Base-by-base conservation (phyloP, 768 basidiomycete species). In the Lactifluus pinguis region DNA sequence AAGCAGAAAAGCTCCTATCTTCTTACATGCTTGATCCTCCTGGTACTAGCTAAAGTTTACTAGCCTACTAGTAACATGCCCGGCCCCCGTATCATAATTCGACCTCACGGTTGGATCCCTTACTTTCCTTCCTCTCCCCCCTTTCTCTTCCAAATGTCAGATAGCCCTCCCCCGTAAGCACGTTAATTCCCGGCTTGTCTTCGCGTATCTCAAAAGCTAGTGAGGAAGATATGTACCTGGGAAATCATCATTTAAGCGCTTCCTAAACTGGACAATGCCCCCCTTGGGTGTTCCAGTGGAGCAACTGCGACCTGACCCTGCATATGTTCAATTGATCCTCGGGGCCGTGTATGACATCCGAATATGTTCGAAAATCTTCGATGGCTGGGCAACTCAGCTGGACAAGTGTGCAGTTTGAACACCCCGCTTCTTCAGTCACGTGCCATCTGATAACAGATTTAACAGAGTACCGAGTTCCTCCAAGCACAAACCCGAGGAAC, bases 81-180 rank as follows among this genome's bases (percentile, higher is more conserved):
- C 29, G 30, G 44, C 38, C 6, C 6, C 39, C 19, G 34, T 45
- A 53, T 44, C 34, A 60, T 51, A 56, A 38, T 34, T 25, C 45
- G 21, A 48, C 49, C 11, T 14, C 17, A 14, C 29, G 19, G 15
- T 25, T 14, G 21, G 36, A 11, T 38, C 42, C 30, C 61, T 14
- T 7, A 34, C 14, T n/a, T 25, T 42, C 32, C 25, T 2, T 13
- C 15, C 6, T 6, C 8, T 14, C 1, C 10, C 3, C 32, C 14
- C 19, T 11, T 8, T n/a, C 32, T n/a, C 13, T 21, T 41, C n/a
- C n/a, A 39, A 1, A 62, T 58, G 61, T 54, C 48, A 5, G 61
- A 58, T 21, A 58, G 47, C 19, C 55, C 61, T 9, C 52, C 61
- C 30, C 52, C 61, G 61, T 58, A 54, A 62, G 61, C 8, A 4